A percentile compares a stretch with the other conserved stretches of the same genome.
Conservation (phyloP, 805 yeast genomes). For the Metschnikowia gelsemii region DNA sequence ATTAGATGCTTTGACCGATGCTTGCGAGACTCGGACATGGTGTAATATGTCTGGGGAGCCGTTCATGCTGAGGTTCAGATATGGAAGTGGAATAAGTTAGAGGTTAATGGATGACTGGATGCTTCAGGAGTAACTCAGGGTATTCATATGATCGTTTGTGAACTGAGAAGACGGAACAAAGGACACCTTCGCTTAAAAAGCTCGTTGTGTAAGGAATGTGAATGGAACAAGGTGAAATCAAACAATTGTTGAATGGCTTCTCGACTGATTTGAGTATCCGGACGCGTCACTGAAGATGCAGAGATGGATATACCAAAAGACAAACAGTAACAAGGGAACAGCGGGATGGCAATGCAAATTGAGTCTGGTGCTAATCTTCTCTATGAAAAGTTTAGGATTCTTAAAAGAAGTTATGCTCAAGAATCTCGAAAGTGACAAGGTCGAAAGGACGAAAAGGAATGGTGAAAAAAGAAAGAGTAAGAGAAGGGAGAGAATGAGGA, state of each 20-base stretch:
- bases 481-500: constrained; percentile 3
- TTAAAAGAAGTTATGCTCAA: constrained; percentile 1
- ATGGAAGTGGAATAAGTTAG: neutral
- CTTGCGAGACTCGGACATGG: constrained; percentile 30
- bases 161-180: neutral
- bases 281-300: neutral
- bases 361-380: neutral
- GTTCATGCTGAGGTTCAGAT: constrained; percentile 10
- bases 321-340: neutral
- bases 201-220: neutral
- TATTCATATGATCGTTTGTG: constrained; percentile 3
- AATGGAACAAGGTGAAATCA: neutral
- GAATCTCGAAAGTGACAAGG: constrained; percentile 4
- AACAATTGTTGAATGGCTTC: neutral
- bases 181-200: neutral
- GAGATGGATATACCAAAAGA: neutral
- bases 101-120: neutral
- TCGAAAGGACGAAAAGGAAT: constrained; percentile 7
- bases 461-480: constrained; percentile 3
- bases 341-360: neutral
- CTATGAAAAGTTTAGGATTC: neutral
- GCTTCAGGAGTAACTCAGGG: constrained; percentile 1
- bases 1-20: constrained; percentile 39
- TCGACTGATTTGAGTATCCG: neutral
- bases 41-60: constrained; percentile 19